Evolutionary conservation across 371 early-diverging fungal genomes (phyloP).

Genomic region (Syncephalastrum racemosum): DNA sequence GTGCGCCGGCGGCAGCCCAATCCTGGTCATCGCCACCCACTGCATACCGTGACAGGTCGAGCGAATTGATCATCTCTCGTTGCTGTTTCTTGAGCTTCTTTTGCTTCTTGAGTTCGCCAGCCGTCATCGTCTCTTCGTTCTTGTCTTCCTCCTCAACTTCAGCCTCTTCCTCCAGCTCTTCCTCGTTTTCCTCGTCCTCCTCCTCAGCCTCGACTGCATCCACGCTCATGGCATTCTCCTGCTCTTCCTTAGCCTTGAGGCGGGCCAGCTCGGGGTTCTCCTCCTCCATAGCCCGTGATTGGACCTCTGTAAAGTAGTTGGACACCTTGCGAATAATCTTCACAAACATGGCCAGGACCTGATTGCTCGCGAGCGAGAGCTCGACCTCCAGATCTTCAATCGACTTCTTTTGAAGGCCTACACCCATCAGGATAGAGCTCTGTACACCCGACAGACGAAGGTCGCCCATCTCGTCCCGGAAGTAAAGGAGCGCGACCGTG

Average conservation of each 20-base stretch:
- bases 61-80: slow-evolving; percentile 77
- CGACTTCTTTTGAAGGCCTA: slow-evolving; percentile 91
- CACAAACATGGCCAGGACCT: slow-evolving; percentile 91
- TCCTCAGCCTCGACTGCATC: slow-evolving; percentile 3
- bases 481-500: slow-evolving; percentile 76
- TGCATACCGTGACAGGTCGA: slow-evolving; percentile 76
- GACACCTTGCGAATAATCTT: slow-evolving; percentile 84
- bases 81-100: slow-evolving; percentile 71
- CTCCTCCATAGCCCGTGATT: slow-evolving; percentile 45
- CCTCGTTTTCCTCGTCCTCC: slow-evolving; percentile 43
- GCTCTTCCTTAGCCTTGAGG: slow-evolving; percentile 20
- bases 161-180: slow-evolving; percentile 83
- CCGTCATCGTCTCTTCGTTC: slow-evolving; percentile 68
- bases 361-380: slow-evolving; percentile 78
- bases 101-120: slow-evolving; percentile 74
- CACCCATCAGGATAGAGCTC: slow-evolving; percentile 79
- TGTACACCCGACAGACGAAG: slow-evolving; percentile 86
- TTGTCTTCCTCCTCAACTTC: slow-evolving; percentile 57
- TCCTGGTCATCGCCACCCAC: slow-evolving; percentile 75
- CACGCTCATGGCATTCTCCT: slow-evolving; percentile 5
- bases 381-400: slow-evolving; percentile 87
- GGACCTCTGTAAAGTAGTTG: slow-evolving; percentile 60
- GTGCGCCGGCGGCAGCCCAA: slow-evolving; percentile 65
- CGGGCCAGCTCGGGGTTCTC: slow-evolving; percentile 24
- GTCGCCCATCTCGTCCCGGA: slow-evolving; percentile 60